Percentiles rank a stretch among this genome's conserved stretches.
Conservation (phyloP, 2,329 filamentous ascomycete species). For the Raffaelea deltoideospora region DNA sequence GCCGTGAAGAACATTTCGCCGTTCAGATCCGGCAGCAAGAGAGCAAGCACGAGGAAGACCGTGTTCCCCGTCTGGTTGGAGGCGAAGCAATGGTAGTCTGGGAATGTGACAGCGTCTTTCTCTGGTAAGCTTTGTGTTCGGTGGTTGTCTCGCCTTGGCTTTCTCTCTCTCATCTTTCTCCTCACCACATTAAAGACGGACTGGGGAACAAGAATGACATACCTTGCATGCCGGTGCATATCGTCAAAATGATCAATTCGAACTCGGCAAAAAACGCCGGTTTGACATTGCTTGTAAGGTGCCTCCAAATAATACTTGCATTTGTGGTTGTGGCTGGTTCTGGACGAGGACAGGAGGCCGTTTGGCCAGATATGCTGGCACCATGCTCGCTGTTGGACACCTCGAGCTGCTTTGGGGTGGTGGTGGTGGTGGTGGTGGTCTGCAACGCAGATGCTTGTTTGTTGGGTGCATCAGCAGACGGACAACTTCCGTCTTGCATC, state of each 20-base stretch:
- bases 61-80: constrained; percentile 54
- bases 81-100: constrained; percentile 46
- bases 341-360: too few species aligned
- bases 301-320: background rate
- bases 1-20: constrained; percentile 32
- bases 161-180: too few species aligned
- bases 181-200: too few species aligned
- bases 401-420: too few species aligned
- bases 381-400: too few species aligned
- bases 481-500: too few species aligned
- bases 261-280: constrained; percentile 26
- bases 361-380: too few species aligned
- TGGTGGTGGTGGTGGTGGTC: too few species aligned
- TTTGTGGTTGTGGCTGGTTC: background rate
- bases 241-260: constrained; percentile 30
- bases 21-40: constrained; percentile 31
- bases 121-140: too few species aligned
- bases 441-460: too few species aligned
- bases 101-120: constrained; percentile 41
- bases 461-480: too few species aligned
- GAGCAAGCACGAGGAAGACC: constrained; percentile 38
- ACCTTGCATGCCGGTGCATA: constrained; percentile 37
- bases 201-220: constrained; percentile 1
- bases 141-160: too few species aligned
- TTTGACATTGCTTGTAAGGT: constrained; percentile 13